Evolutionary conservation across 306 rosid species (phyloP), one percentile per base, ranked within the genome.

Genomic region (Leucaena leucocephala): DNA sequence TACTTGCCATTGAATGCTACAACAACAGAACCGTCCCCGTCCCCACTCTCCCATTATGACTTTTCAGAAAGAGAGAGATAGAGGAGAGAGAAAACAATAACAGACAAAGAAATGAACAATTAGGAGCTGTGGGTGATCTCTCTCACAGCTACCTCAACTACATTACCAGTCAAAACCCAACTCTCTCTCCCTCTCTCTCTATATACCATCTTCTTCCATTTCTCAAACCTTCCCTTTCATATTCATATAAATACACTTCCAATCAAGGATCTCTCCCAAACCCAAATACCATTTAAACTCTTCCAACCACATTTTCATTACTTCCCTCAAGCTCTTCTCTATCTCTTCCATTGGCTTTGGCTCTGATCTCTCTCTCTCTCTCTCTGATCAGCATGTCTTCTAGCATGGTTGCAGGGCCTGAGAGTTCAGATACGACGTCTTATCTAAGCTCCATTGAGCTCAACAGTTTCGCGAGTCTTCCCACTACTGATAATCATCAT

Each of bases 51-150:
- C 65, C 3, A 9, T 22, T 59, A 14, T 9, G 65, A 59, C 65
- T 59, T 59, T 44, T 27, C 27, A 27, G 27, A 27, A 10, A 8
- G 11, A 2, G 64, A 6, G 61, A 54, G 22, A n/a, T n/a, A 54
- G 42, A 64, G 19, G 36, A 9, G 6, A 66, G 48, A 15, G 45
- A 64, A 2, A 34, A 17, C 4, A 6, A 2, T 83, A 82, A 68
- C 9, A 52, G 85, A 71, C 49, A 76, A 82, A 38, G 54, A 55
- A 55, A 13, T 19, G 57, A 78, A 19, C 76, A 68, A 85, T 88
- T 92, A 84, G 96, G 86, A 86, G 88, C 83, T 89, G 76, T 90
- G 79, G 98, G 95, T 91, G 81, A 92, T 93, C 96, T 85, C 79
- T 90, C 90, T 74, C 83, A 76, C 88, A 76, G 84, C 88, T 75